Evolutionary conservation across 148 eudicot species (phyloP).

Genomic region (Polygonum aviculare): DNA sequence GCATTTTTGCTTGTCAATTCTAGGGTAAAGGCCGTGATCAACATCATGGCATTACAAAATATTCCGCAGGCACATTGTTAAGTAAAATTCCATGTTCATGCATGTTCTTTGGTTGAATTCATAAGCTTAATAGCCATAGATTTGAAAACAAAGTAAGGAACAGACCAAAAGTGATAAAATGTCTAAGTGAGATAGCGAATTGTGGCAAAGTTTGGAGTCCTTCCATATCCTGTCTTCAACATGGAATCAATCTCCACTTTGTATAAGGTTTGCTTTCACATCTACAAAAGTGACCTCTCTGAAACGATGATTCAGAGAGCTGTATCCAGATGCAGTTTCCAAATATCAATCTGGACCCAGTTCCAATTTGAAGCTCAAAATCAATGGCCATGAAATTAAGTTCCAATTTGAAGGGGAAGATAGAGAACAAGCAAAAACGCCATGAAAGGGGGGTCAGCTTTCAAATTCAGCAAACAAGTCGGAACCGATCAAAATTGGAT

Average conservation of each 20-base stretch:
- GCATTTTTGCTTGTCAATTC: no score
- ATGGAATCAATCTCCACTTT: neutral
- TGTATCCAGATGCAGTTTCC: constrained; percentile 5
- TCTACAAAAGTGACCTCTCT: constrained; percentile 3
- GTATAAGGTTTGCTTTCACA: neutral
- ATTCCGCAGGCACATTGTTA: neutral
- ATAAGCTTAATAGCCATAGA: no score
- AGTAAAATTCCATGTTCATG: neutral
- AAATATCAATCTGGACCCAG: neutral
- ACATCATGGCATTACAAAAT: neutral
- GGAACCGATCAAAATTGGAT: no score
- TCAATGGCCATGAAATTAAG: neutral
- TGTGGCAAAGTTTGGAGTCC: neutral
- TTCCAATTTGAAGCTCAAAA: neutral
- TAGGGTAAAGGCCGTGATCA: neutral
- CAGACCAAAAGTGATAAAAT: neutral
- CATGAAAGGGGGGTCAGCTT: neutral
- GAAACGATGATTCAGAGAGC: constrained; percentile 8
- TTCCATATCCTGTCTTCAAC: neutral
- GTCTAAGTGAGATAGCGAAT: neutral
- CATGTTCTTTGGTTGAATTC: neutral
- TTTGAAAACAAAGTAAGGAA: neutral
- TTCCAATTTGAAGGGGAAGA: neutral
- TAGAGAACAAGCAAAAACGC: neutral
- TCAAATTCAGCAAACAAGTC: neutral